Base-by-base conservation (phyloP, 441 rosid species). In the Pelargonium cotyledonis region DNA sequence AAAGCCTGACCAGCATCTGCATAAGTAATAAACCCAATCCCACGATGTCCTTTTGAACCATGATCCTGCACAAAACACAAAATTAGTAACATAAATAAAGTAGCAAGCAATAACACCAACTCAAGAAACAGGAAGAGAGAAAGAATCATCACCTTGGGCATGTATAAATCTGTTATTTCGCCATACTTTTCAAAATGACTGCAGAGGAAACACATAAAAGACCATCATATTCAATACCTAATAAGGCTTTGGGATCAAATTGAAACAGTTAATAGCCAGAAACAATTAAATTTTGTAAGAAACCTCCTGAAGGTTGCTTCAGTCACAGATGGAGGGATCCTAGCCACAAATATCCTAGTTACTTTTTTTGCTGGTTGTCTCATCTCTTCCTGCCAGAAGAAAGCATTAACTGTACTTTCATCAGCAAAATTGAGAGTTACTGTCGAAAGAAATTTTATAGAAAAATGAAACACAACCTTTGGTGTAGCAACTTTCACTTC, bases 401-500 rank as follows among this genome's bases (percentile, higher is more conserved):
- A 70, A 65, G 43, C 16, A 51, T 1, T 8, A 61, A 11, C 67
- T 49, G 63, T 67, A 47, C 68, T 40, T 69, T 53, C 43, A 68
- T 51, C 58, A 51, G 58, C 15, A 5, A 14, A 51, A 1, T 51
- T 51, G 58, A 51, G 7, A 11, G 58, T 1, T 3, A n/a, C 15
- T 16, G n/a, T 14, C n/a, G 16, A 14, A 51, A 51, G 15, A 14
- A 4, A 49, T 16, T 3, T 12, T 12, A 49, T 49, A 5, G 1
- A 16, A 51, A 14, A 14, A 51, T 51, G 7, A 40, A 66, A 60
- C 57, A 60, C 62, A 76, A 93, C 96, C 98, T 94, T 94, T 58
- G 98, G 98, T 2, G 97, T 89, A 53, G 97, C 97, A 63, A 91
- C 88, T 83, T 94, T 94, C 5, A 94, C 95, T 81, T 91, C 97